These are phyloP conservation scores for Ganoderma leucocontextum DNA, from an alignment of 1,284 basidiomycete species.

Conservation along the genomic window DNA sequence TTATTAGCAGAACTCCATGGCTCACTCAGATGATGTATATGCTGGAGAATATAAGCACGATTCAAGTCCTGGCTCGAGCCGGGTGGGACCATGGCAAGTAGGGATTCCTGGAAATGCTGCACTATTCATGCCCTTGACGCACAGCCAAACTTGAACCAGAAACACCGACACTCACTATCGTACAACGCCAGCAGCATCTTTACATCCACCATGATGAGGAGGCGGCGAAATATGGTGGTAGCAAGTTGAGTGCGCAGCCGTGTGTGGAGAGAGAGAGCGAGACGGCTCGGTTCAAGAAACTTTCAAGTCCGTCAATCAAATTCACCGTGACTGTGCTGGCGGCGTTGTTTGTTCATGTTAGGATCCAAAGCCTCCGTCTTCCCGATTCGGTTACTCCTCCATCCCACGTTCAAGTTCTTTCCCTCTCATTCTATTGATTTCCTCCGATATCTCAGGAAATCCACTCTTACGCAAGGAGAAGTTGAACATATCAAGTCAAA, in stretches of 20 bases:
- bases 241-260: not conserved
- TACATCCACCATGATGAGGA: slow-evolving; percentile 10
- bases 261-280: too few species aligned
- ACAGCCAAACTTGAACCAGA: not conserved
- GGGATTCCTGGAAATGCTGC: not conserved
- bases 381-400: not conserved
- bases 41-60: not conserved
- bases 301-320: not conserved
- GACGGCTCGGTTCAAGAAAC: too few species aligned
- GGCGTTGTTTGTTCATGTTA: slow-evolving; percentile 7
- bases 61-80: too few species aligned
- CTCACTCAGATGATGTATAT: not conserved
- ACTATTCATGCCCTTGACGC: not conserved
- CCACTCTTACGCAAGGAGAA: too few species aligned
- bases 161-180: slow-evolving; percentile 16
- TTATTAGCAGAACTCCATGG: not conserved
- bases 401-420: not conserved
- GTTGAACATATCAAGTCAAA: too few species aligned
- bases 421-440: not conserved
- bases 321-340: not conserved
- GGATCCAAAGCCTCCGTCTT: slow-evolving; percentile 9
- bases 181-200: slow-evolving; percentile 19
- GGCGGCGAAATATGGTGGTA: not conserved
- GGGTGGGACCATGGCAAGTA: not conserved
- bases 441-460: too few species aligned